phyloP scores from a whole-genome alignment of 495 filamentous ascomycete species.

The Penicillium egyptiacum region DNA sequence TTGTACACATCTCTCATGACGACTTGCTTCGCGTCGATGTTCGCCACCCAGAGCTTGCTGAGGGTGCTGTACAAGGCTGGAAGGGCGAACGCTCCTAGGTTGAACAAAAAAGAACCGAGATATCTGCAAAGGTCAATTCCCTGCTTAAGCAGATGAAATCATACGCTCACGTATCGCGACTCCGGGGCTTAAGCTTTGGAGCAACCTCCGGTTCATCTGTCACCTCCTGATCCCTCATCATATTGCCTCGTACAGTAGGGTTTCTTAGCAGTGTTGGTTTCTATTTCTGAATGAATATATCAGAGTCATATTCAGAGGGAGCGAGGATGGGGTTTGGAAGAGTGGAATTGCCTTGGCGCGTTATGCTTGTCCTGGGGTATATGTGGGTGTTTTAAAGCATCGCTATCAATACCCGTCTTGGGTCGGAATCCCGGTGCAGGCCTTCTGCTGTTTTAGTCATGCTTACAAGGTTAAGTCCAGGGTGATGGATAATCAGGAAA shows the following conservation, averaged over 20 bases:
- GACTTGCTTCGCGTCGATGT: conserved; percentile 64
- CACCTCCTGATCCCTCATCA: background rate
- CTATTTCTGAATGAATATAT: background rate
- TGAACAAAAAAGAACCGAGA: conserved; percentile 42
- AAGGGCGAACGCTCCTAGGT: conserved; percentile 61
- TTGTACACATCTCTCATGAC: conserved; percentile 67
- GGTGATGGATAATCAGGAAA: background rate
- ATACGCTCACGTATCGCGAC: background rate
- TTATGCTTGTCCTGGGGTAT: background rate
- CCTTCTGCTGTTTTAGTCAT: no score
- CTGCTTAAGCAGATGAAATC: background rate
- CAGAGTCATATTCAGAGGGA: no score
- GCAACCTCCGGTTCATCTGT: background rate
- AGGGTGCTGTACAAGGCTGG: conserved; percentile 70
- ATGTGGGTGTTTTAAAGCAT: background rate
- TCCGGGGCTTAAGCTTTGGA: background rate
- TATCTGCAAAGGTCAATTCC: background rate
- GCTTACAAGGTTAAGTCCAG: background rate
- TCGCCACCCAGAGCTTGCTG: conserved; percentile 72
- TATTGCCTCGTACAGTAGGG: background rate
- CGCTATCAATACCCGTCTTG: background rate
- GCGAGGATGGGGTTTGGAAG: background rate
- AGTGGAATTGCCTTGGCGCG: background rate
- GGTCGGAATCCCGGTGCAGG: no score
- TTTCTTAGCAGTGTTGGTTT: background rate